Evolutionary conservation across 768 basidiomycete genomes (phyloP).

Genomic region (Leccinum rimulosum): DNA sequence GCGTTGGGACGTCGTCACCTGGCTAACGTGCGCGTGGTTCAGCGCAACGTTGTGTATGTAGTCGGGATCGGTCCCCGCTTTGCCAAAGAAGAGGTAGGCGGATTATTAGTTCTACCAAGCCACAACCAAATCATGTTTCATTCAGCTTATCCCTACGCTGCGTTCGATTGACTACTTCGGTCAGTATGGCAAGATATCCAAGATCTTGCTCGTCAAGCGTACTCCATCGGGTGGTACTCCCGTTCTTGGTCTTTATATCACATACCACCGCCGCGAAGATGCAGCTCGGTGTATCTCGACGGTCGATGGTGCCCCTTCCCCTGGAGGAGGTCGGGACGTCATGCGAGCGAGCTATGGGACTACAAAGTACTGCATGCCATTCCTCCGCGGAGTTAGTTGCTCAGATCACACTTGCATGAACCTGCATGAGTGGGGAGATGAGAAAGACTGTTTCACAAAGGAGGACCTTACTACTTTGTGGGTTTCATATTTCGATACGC

Average conservation of each 20-base stretch:
- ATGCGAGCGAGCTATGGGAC: conserved; percentile 96
- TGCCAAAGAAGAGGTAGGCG: conserved; percentile 90
- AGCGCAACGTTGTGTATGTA: conserved; percentile 94
- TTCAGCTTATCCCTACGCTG: conserved; percentile 83
- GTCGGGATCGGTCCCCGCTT: conserved; percentile 92
- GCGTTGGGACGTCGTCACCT: conserved; percentile 79
- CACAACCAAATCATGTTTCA: conserved; percentile 3
- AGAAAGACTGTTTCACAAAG: conserved; percentile 96
- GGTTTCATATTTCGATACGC: conserved; percentile 27
- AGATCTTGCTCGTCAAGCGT: conserved; percentile 91
- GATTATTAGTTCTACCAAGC: not conserved
- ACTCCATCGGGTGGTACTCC: conserved; percentile 70
- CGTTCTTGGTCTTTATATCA: conserved; percentile 93
- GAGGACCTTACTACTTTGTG: conserved; percentile 93
- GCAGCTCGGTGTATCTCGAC: conserved; percentile 90
- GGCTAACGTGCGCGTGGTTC: conserved; percentile 93
- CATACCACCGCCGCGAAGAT: conserved; percentile 91
- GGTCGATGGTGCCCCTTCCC: conserved; percentile 88
- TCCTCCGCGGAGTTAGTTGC: conserved; percentile 82
- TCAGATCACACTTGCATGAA: conserved; percentile 90
- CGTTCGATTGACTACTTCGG: conserved; percentile 97
- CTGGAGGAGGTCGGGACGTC: conserved; percentile 83
- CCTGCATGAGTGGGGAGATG: conserved; percentile 97
- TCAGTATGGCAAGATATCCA: conserved; percentile 96
- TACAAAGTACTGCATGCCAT: conserved; percentile 96